Evolutionary conservation across 345 rosid genomes (phyloP).

Genomic region (Melaleuca alternifolia): DNA sequence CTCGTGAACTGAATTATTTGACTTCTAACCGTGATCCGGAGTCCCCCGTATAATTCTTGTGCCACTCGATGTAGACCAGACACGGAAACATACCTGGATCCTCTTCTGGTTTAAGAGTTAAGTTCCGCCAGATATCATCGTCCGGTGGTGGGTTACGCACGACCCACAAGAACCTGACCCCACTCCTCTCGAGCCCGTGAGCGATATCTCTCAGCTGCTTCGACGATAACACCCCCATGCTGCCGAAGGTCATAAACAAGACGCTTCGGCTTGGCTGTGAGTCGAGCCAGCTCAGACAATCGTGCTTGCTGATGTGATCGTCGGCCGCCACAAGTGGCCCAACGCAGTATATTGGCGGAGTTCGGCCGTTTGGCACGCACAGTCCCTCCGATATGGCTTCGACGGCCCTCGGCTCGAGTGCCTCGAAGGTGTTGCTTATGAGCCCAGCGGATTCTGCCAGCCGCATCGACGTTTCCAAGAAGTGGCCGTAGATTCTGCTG

Average conservation of each 20-base stretch:
- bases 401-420: constrained; percentile 3
- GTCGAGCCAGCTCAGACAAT: constrained; percentile 18
- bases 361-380: constrained; percentile 1
- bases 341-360: constrained; percentile 18
- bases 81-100: background rate
- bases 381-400: constrained; percentile 11
- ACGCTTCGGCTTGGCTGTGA: constrained; percentile 20
- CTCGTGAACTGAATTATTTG: background rate
- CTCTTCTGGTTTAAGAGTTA: background rate
- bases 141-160: constrained; percentile 18
- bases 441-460: background rate
- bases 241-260: constrained; percentile 22
- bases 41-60: background rate
- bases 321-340: constrained; percentile 12
- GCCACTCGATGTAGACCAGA: background rate
- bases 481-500: background rate
- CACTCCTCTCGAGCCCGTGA: constrained; percentile 23
- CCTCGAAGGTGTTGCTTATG: constrained; percentile 16
- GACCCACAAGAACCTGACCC: constrained; percentile 23
- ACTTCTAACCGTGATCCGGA: background rate
- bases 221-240: constrained; percentile 10
- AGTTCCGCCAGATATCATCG: background rate
- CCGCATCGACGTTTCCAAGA: background rate
- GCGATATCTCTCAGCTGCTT: constrained; percentile 29
- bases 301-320: background rate